A percentile compares a stretch with the other conserved stretches of the same genome.
Evolutionary conservation across 176 grass and related monocot species (phyloP).

Genomic region (Aegilops tauschii): DNA sequence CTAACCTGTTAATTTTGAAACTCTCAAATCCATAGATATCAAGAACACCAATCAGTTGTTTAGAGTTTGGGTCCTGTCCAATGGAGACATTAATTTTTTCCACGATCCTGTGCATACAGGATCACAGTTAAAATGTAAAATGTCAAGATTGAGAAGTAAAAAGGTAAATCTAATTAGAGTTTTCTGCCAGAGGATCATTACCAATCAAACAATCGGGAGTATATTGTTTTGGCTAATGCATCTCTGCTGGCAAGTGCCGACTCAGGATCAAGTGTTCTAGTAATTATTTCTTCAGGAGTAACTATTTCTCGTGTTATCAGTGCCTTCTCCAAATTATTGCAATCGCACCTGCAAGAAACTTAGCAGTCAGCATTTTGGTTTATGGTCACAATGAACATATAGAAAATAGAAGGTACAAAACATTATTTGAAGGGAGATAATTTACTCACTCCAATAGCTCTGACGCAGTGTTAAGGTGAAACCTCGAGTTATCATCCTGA

Average conservation of each 20-base stretch:
- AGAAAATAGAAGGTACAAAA: slow-evolving; percentile 6
- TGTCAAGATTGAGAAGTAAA: slow-evolving; percentile 16
- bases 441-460: slow-evolving; percentile 84
- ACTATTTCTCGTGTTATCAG: slow-evolving; percentile 94
- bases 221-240: slow-evolving; percentile 94
- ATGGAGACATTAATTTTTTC: slow-evolving; percentile 99
- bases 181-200: slow-evolving; percentile 34
- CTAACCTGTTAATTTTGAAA: slow-evolving; percentile 98
- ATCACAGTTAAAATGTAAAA: slow-evolving; percentile 22
- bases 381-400: slow-evolving; percentile 21
- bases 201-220: slow-evolving; percentile 99
- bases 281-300: slow-evolving; percentile 99
- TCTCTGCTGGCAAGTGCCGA: slow-evolving; percentile 95
- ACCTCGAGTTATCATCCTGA: slow-evolving; percentile 91
- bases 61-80: slow-evolving; percentile 98
- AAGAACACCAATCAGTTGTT: slow-evolving; percentile 97
- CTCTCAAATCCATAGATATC: slow-evolving; percentile 99
- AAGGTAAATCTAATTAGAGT: slow-evolving; percentile 8
- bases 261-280: slow-evolving; percentile 93
- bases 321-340: slow-evolving; percentile 80
- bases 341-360: slow-evolving; percentile 78
- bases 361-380: slow-evolving; percentile 30
- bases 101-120: slow-evolving; percentile 74
- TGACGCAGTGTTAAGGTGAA: slow-evolving; percentile 78
- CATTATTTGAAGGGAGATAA: slow-evolving; percentile 9